Conservation (phyloP, 305 asterid genomes). For the Fraxinus baroniana region DNA sequence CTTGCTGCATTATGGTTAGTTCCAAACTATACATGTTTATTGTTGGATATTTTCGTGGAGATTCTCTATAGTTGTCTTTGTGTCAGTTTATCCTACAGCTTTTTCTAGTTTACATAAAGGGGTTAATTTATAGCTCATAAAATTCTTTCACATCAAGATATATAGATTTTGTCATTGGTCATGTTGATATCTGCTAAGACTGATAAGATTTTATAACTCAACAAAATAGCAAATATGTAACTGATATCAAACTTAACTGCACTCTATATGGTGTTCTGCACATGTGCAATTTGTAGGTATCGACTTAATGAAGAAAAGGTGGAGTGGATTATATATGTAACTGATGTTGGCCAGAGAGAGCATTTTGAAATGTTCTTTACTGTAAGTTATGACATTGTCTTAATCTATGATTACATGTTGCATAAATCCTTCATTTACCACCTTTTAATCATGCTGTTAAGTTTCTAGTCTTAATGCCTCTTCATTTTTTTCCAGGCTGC, state of each 20-base stretch:
- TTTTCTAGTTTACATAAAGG: background rate
- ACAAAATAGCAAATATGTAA: background rate
- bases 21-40: slow-evolving; percentile 5
- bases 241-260: slow-evolving; percentile 12
- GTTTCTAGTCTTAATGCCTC: slow-evolving; percentile 16
- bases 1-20: slow-evolving; percentile 88
- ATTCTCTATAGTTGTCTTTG: slow-evolving; percentile 4
- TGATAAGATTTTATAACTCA: background rate
- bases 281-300: slow-evolving; percentile 51
- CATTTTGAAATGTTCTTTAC: slow-evolving; percentile 92
- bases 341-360: slow-evolving; percentile 89
- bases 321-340: slow-evolving; percentile 88
- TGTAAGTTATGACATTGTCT: slow-evolving; percentile 45
- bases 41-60: slow-evolving; percentile 2
- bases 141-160: background rate
- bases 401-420: background rate
- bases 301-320: slow-evolving; percentile 87
- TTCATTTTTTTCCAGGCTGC: slow-evolving; percentile 65
- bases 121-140: background rate
- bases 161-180: background rate
- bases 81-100: background rate
- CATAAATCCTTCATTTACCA: slow-evolving; percentile 1
- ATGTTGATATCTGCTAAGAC: background rate
- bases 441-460: background rate
- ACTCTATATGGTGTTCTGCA: background rate